These are phyloP conservation scores for Gracilaria gracilis DNA, from an alignment of 23 red algal species.

Conservation along the genomic window DNA sequence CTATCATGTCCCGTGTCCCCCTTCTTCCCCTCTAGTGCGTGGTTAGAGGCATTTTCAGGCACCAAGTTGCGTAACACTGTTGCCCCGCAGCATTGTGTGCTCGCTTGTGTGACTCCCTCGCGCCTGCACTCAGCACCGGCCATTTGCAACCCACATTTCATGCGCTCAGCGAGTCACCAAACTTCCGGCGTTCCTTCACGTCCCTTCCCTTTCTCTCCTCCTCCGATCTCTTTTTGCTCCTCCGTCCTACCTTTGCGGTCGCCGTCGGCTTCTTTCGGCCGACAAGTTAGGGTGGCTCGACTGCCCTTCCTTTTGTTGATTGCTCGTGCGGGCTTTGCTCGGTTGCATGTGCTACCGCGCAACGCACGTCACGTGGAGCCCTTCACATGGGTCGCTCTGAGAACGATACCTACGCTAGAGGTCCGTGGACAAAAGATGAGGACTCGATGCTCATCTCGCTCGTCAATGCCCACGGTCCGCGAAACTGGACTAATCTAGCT, in stretches of 20 bases:
- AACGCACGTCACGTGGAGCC: background rate
- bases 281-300: background rate
- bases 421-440: slow-evolving; percentile 81
- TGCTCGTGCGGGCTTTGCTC: background rate
- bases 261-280: slow-evolving; percentile 1
- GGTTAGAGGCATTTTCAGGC: slow-evolving; percentile 3
- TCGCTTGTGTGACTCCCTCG: slow-evolving; percentile 15
- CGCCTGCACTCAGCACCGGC: background rate
- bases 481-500: slow-evolving; percentile 78
- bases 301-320: background rate
- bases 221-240: slow-evolving; percentile 34
- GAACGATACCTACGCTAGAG: slow-evolving; percentile 53
- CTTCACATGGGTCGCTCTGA: slow-evolving; percentile 61
- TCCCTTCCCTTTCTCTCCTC: background rate
- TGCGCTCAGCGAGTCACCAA: background rate
- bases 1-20: slow-evolving; percentile 34
- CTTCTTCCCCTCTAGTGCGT: slow-evolving; percentile 6
- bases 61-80: background rate
- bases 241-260: background rate
- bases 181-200: background rate
- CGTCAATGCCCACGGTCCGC: slow-evolving; percentile 71
- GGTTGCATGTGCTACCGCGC: slow-evolving; percentile 30
- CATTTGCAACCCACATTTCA: slow-evolving; percentile 12
- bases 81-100: slow-evolving; percentile 23
- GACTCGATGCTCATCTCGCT: slow-evolving; percentile 76